Percentiles rank a stretch among this genome's conserved stretches.
These are phyloP conservation scores for Isabelozyma rhagii DNA, from an alignment of 805 yeast genomes.

Conservation along the genomic window DNA sequence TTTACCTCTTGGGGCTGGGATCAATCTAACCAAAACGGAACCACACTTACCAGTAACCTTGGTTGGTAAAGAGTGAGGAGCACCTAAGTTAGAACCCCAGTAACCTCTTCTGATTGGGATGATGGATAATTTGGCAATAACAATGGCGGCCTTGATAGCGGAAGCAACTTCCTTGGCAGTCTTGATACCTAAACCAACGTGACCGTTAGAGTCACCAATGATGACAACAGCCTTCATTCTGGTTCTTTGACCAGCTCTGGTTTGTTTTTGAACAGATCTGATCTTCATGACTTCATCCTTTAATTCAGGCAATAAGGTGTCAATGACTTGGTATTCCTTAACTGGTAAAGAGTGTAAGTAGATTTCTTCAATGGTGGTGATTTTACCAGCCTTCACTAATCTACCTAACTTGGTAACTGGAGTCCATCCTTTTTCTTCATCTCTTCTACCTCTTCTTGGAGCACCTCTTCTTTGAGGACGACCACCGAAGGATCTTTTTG, in stretches of 20 bases:
- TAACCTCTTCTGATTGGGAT: conserved; percentile 99
- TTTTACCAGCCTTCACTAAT: conserved; percentile 98
- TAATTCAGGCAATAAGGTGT: conserved; percentile 90
- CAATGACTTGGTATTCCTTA: conserved; percentile 99
- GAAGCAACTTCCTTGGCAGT: conserved; percentile 99
- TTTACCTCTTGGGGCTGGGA: conserved; percentile 99
- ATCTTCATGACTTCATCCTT: conserved; percentile 99
- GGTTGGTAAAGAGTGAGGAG: conserved; percentile 97
- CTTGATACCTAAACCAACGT: conserved; percentile 99
- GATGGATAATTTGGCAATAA: conserved; percentile 97
- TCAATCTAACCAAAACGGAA: conserved; percentile 96
- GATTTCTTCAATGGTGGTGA: conserved; percentile 94
- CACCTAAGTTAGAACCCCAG: conserved; percentile 99
- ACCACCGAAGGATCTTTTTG: conserved; percentile 50
- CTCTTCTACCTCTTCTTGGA: conserved; percentile 65
- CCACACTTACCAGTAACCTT: conserved; percentile 99
- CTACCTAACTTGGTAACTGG: conserved; percentile 99
- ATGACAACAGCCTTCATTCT: conserved; percentile 99
- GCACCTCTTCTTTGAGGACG: conserved; percentile 56
- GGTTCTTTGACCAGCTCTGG: conserved; percentile 99
- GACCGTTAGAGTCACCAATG: conserved; percentile 99
- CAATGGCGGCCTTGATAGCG: conserved; percentile 99
- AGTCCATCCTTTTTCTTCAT: conserved; percentile 98
- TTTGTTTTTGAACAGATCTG: conserved; percentile 99
- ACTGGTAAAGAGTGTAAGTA: conserved; percentile 99